Conservation (phyloP, 257 asterid genomes). For the Linaria vulgaris region DNA sequence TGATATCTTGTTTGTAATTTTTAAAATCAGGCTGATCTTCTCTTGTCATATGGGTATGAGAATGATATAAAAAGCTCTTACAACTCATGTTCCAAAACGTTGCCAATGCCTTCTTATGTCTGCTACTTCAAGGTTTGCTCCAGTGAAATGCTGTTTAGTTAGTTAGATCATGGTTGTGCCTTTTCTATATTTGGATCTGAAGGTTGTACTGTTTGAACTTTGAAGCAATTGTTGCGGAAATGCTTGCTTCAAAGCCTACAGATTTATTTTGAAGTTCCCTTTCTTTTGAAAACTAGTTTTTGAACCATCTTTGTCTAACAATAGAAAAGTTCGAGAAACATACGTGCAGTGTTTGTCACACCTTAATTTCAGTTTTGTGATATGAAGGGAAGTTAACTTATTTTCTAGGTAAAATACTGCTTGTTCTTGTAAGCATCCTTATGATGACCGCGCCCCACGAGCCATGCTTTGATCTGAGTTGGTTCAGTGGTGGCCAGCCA, state of each 20-base stretch:
- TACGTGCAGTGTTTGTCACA: not conserved
- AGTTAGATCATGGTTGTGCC: conserved; percentile 1
- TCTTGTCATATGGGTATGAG: conserved; percentile 89
- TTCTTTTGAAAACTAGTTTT: conserved; percentile 13
- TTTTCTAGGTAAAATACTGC: conserved; percentile 4
- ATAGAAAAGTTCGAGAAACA: not conserved
- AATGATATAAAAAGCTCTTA: conserved; percentile 79
- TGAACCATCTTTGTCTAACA: conserved; percentile 6
- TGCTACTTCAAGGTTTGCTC: conserved; percentile 86
- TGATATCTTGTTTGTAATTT: conserved; percentile 23
- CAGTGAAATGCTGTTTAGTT: not conserved
- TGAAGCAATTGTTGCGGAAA: too few relatives aligned
- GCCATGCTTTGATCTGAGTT: too few relatives aligned
- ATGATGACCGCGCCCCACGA: too few relatives aligned
- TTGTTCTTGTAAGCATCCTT: conserved; percentile 7
- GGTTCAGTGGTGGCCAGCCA: too few relatives aligned
- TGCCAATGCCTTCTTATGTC: conserved; percentile 99
- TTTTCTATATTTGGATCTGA: conserved; percentile 1
- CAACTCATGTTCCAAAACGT: conserved; percentile 70
- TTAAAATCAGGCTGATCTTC: conserved; percentile 86
- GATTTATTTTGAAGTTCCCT: not conserved
- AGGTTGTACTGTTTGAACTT: conserved; percentile 15
- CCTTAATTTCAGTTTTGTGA: not conserved
- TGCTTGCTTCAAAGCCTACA: not conserved
- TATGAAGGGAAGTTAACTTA: not conserved